Conservation (phyloP, 2,329 filamentous ascomycete species). For the Fusarium anguioides region DNA sequence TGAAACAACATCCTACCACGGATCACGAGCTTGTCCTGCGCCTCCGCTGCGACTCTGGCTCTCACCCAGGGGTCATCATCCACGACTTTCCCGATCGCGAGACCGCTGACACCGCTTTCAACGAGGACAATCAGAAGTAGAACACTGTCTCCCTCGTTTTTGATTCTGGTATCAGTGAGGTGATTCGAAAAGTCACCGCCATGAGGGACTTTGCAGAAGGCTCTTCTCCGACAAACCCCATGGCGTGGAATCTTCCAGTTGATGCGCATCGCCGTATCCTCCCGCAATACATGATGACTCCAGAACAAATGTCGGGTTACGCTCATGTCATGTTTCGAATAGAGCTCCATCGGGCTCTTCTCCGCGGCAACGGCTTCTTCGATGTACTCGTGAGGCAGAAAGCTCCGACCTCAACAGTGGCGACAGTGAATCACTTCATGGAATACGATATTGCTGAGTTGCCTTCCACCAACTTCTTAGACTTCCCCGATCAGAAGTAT, state of each 20-base stretch:
- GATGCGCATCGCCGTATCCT: background rate
- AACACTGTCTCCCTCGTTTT: conserved; percentile 9
- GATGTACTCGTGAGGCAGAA: background rate
- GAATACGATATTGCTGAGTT: background rate
- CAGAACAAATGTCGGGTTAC: background rate
- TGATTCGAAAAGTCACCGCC: conserved; percentile 3
- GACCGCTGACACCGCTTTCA: background rate
- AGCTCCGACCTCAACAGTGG: no score
- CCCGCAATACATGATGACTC: background rate
- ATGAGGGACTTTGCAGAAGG: background rate
- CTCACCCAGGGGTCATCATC: background rate
- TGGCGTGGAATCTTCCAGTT: background rate
- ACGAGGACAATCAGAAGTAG: background rate
- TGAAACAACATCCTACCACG: background rate
- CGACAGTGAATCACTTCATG: no score
- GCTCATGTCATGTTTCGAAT: background rate
- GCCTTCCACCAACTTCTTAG: conserved; percentile 16
- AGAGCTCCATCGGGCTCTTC: conserved; percentile 20
- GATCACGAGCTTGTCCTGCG: background rate
- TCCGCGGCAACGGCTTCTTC: conserved; percentile 29
- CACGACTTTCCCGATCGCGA: background rate
- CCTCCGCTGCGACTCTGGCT: background rate
- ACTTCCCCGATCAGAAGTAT: background rate
- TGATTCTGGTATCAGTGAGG: background rate
- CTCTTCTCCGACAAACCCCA: background rate